phyloP scores from a whole-genome alignment of 108 stramenopile genomes.

The Nitzschia inconspicua region DNA sequence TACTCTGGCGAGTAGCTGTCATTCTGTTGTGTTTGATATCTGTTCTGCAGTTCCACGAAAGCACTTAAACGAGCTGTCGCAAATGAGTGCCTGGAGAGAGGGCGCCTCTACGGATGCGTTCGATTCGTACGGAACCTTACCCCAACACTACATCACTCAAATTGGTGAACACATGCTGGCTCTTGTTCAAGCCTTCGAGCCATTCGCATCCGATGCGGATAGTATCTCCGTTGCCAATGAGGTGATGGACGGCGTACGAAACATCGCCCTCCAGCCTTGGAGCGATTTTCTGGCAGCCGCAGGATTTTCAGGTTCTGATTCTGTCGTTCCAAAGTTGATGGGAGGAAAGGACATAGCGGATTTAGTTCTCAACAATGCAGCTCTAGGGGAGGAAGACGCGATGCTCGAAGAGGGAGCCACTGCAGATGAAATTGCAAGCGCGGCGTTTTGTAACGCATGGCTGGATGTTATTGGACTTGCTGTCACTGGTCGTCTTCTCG shows the following conservation, averaged over 20 bases:
- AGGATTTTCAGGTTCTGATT: slow-evolving; percentile 37
- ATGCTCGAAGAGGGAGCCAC: slow-evolving; percentile 55
- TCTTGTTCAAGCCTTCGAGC: slow-evolving; percentile 81
- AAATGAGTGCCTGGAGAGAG: slow-evolving; percentile 67
- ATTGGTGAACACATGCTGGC: slow-evolving; percentile 87
- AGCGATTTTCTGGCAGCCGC: slow-evolving; percentile 66
- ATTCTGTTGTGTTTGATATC: slow-evolving; percentile 74
- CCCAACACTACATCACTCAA: slow-evolving; percentile 78
- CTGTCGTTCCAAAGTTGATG: slow-evolving; percentile 47
- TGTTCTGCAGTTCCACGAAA: slow-evolving; percentile 72
- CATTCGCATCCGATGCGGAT: slow-evolving; percentile 73
- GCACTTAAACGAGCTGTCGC: slow-evolving; percentile 58
- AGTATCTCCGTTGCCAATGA: slow-evolving; percentile 74
- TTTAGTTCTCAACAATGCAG: slow-evolving; percentile 34
- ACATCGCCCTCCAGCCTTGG: slow-evolving; percentile 77
- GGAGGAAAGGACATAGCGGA: slow-evolving; percentile 46
- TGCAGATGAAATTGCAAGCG: slow-evolving; percentile 42
- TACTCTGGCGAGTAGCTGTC: slow-evolving; percentile 62
- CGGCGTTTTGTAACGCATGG: slow-evolving; percentile 81
- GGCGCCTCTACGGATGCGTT: slow-evolving; percentile 32
- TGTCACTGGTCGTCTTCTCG: slow-evolving; percentile 72
- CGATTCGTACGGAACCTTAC: slow-evolving; percentile 76
- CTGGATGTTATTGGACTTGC: slow-evolving; percentile 75
- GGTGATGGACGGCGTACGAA: slow-evolving; percentile 64
- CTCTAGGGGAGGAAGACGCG: slow-evolving; percentile 48